Conservation (phyloP, 495 filamentous ascomycete genomes). For the Penicillium bovifimosum region DNA sequence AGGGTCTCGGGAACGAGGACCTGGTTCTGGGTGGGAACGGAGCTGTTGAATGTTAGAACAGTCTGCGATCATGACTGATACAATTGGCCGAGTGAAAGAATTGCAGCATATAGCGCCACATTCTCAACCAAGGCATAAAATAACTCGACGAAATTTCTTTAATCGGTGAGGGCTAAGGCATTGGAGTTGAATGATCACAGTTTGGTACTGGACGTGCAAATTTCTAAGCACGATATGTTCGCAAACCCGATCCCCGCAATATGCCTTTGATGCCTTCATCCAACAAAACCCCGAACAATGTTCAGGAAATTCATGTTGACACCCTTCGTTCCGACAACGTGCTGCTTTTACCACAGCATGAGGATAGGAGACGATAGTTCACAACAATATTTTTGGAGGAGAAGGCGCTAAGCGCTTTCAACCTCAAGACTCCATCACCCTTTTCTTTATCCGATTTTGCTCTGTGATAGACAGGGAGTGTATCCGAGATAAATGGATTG, state of each 20-base stretch:
- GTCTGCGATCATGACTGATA: constrained; percentile 56
- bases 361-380: constrained; percentile 35
- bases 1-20: constrained; percentile 96
- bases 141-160: constrained; percentile 79
- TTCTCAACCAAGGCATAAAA: constrained; percentile 65
- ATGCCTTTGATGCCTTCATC: constrained; percentile 48
- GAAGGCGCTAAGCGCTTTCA: constrained; percentile 61
- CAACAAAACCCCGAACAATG: constrained; percentile 74
- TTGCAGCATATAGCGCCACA: constrained; percentile 80
- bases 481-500: constrained; percentile 30
- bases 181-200: constrained; percentile 1
- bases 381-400: constrained; percentile 79
- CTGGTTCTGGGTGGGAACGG: constrained; percentile 83
- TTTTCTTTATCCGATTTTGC: constrained; percentile 42
- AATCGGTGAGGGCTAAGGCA: constrained; percentile 59
- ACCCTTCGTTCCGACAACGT: constrained; percentile 28
- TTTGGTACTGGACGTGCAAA: constrained; percentile 26
- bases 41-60: constrained; percentile 67
- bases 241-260: constrained; percentile 10
- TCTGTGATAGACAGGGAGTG: constrained; percentile 18
- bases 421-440: constrained; percentile 69
- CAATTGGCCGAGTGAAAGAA: constrained; percentile 82
- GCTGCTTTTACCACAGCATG: constrained; percentile 22
- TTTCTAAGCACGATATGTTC: constrained; percentile 32
- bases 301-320: constrained; percentile 53